phyloP scores from a whole-genome alignment of 129 eudicot species.

The Erigeron canadensis region DNA sequence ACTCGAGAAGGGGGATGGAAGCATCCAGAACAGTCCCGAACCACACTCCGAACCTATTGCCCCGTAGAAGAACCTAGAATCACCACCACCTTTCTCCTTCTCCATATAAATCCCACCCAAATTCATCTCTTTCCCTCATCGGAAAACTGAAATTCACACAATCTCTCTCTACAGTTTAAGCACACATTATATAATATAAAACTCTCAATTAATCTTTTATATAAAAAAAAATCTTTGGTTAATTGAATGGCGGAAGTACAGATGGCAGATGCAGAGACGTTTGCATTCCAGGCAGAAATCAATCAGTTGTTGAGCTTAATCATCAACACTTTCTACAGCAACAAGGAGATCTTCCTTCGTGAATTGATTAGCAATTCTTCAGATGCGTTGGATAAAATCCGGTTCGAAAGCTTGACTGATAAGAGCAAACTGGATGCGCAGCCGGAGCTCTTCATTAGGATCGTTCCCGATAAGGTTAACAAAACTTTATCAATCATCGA shows the following conservation, averaged over 20 bases:
- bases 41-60: slow-evolving; percentile 26
- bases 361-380: slow-evolving; percentile 79
- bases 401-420: slow-evolving; percentile 79
- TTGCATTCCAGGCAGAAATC: slow-evolving; percentile 81
- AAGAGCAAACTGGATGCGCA: slow-evolving; percentile 82
- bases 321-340: slow-evolving; percentile 82
- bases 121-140: not conserved
- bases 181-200: not conserved
- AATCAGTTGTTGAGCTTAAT: slow-evolving; percentile 69
- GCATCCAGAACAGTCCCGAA: slow-evolving; percentile 33
- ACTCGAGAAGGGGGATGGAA: slow-evolving; percentile 19
- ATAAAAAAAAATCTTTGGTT: not conserved
- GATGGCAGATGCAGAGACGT: slow-evolving; percentile 79
- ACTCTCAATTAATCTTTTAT: slow-evolving; percentile 12
- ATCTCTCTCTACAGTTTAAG: not conserved
- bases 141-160: not conserved
- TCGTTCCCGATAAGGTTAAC: slow-evolving; percentile 83
- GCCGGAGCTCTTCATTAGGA: slow-evolving; percentile 79
- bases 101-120: slow-evolving; percentile 16
- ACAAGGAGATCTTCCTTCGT: slow-evolving; percentile 82
- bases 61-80: slow-evolving; percentile 27
- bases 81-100: slow-evolving; percentile 18
- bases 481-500: slow-evolving; percentile 79
- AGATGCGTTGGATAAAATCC: slow-evolving; percentile 84
- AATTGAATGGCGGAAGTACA: slow-evolving; percentile 47